A percentile compares a stretch with the other conserved stretches of the same genome.
Conservation (phyloP, 2,329 filamentous ascomycete species). For the Xylariaceae sp. region DNA sequence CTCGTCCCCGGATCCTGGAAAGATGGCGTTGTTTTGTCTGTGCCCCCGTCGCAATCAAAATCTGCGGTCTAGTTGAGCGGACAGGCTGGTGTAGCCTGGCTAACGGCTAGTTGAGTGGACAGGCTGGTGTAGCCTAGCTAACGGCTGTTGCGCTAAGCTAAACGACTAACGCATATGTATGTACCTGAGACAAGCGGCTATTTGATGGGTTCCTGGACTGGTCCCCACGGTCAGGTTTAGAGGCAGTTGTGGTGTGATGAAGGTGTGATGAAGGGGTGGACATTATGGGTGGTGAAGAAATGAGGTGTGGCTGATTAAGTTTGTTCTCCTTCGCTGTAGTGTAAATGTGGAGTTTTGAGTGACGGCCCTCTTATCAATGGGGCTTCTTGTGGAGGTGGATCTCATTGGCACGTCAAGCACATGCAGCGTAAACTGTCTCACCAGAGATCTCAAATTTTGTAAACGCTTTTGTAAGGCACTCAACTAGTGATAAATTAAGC, state of each 20-base stretch:
- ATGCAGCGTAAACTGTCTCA: too few species aligned
- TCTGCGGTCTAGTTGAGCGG: background rate
- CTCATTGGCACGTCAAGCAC: conserved; percentile 19
- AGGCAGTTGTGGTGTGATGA: background rate
- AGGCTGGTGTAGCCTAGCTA: conserved; percentile 6
- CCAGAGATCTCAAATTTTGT: too few species aligned
- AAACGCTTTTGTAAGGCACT: too few species aligned
- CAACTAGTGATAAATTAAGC: too few species aligned
- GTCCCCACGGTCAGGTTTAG: background rate
- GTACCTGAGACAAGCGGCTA: background rate
- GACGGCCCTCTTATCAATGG: conserved; percentile 14
- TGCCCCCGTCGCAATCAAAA: background rate
- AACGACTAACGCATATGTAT: background rate
- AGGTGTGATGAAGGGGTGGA: background rate
- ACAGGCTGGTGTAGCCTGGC: background rate
- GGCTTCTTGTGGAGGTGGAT: conserved; percentile 23
- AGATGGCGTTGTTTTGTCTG: background rate
- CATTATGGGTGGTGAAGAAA: background rate
- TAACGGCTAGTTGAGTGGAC: background rate
- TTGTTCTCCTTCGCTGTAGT: background rate
- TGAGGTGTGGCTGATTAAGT: conserved; percentile 6
- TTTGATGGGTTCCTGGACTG: background rate
- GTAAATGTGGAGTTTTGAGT: too few species aligned
- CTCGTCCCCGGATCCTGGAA: conserved; percentile 20
- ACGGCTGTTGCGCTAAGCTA: conserved; percentile 1